Base-by-base conservation (phyloP, 1,139 yeast species). In the Taphrina sp. region DNA sequence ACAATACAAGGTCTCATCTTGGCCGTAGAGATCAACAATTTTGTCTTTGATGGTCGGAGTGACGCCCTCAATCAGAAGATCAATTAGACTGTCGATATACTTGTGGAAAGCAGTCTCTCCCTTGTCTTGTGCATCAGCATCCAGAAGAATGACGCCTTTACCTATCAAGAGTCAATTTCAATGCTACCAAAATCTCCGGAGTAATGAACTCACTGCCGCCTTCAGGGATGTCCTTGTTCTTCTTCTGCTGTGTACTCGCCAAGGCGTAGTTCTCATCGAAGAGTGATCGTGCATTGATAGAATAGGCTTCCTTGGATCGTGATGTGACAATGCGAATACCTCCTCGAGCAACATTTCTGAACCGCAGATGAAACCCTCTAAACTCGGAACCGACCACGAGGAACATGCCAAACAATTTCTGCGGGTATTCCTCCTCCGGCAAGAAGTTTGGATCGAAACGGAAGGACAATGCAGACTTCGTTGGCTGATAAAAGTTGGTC, bases 211-310 rank as follows among this genome's bases (percentile, higher is more conserved):
- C n/a, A n/a, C n/a, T n/a, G 43, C 98, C 98, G 69, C 98, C 98
- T 76, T 92, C 98, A 42, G 98, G 98, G 59, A 92, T 92, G 74
- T 92, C 98, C 75, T 92, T 92, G 74, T 92, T 92, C 74, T 92
- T 92, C 64, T 92, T 80, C 74, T 92, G 98, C 74, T 92, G 98
- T 42, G 98, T 92, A 61, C 85, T 82, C 41, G 98, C 98, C 71
- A 92, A 79, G 69, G 90, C 90, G 72, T 92, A 92, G 72, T 92
- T 92, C 71, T 92, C 98, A 71, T 92, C 98, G 72, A 92, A 89
- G 70, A 92, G 79, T 64, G 87, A 86, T 65, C 95, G 81, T 61
- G 84, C 85, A 69, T 92, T 92, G 67, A 82, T 81, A 56, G 85
- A 81, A 71, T 89, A 92, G 45, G 90, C 90, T 72, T 92, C 97